These are phyloP conservation scores for Penstemon newberryi DNA, from an alignment of 257 asterid genomes.

Conservation along the genomic window DNA sequence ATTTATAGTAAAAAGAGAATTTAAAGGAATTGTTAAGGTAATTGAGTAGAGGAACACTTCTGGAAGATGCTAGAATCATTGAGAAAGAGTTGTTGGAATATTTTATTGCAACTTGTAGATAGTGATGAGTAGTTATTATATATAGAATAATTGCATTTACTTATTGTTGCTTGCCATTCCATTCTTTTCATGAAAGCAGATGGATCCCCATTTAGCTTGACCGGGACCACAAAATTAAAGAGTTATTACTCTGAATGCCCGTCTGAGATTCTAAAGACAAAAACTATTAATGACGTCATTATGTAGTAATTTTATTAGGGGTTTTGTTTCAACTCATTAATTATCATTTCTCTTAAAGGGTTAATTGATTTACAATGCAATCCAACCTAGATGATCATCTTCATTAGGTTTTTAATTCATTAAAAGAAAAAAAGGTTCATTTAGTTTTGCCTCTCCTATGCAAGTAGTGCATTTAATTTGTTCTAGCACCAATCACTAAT, in stretches of 20 bases:
- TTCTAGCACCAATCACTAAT: too few relatives aligned
- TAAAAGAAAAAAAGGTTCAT: too few relatives aligned
- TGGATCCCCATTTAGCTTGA: background rate
- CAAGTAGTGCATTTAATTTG: too few relatives aligned
- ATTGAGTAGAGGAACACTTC: background rate
- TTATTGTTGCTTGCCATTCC: background rate
- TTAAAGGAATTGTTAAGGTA: background rate
- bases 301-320: too few relatives aligned
- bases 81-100: background rate
- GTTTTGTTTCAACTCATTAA: too few relatives aligned
- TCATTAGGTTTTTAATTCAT: too few relatives aligned
- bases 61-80: background rate
- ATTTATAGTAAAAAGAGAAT: conserved; percentile 8
- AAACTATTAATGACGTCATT: background rate
- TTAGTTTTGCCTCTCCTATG: too few relatives aligned
- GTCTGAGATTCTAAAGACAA: background rate
- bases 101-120: background rate
- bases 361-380: too few relatives aligned
- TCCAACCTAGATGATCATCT: too few relatives aligned
- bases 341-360: too few relatives aligned
- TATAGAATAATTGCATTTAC: background rate
- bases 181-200: conserved; percentile 1
- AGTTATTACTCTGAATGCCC: background rate
- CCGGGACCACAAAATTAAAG: background rate
- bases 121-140: background rate